Conservation (phyloP, 768 basidiomycete genomes). For the Lentinus tigrinus region DNA sequence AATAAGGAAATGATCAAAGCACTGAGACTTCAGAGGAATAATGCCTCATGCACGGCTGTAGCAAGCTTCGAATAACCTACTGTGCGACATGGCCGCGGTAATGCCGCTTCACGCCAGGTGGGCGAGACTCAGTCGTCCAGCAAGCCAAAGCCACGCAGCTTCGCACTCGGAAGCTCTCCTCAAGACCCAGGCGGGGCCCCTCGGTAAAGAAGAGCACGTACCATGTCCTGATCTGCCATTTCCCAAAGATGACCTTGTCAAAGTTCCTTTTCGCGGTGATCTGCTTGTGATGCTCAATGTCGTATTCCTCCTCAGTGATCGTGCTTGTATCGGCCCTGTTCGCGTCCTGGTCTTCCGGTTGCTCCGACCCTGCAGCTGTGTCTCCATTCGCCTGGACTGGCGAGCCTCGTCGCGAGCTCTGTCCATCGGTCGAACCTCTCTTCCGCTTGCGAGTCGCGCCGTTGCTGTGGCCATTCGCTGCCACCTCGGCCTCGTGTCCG, state of each 20-base stretch:
- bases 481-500: constrained; percentile 23
- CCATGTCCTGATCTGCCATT: constrained; percentile 90
- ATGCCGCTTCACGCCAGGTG: too few species aligned
- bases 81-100: too few species aligned
- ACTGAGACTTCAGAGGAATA: too few species aligned
- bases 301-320: constrained; percentile 70
- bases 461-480: constrained; percentile 8
- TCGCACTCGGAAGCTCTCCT: background rate
- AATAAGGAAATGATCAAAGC: background rate
- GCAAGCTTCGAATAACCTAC: too few species aligned
- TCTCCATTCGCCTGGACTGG: constrained; percentile 4
- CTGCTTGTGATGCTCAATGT: constrained; percentile 65
- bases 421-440: constrained; percentile 14
- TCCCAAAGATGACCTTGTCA: constrained; percentile 81
- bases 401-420: constrained; percentile 10
- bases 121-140: too few species aligned
- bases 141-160: background rate
- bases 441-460: constrained; percentile 27
- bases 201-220: constrained; percentile 35
- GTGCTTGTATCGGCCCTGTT: constrained; percentile 15
- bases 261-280: constrained; percentile 77
- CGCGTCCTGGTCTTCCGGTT: constrained; percentile 12
- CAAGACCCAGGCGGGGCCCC: background rate
- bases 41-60: too few species aligned
- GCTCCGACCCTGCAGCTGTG: constrained; percentile 12